Conservation (phyloP, 2,329 filamentous ascomycete species). For the Aspergillus udagawae region DNA sequence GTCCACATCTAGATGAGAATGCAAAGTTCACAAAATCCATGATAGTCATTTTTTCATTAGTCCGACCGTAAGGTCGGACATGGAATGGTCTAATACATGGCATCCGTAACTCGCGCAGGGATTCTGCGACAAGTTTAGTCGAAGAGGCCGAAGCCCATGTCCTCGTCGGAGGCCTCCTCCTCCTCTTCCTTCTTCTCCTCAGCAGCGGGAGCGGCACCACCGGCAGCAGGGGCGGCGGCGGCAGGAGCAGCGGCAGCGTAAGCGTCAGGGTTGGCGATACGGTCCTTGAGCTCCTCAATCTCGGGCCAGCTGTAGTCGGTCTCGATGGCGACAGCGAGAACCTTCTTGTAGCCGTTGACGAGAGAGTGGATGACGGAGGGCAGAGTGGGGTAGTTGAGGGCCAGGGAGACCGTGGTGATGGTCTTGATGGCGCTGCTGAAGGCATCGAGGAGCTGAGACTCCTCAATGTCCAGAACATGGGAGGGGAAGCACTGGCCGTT, state of each 20-base stretch:
- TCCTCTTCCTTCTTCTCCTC: conserved; percentile 59
- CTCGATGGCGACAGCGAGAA: conserved; percentile 76
- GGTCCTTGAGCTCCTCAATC: conserved; percentile 98
- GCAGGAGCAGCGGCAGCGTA: conserved; percentile 81
- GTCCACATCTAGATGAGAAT: conserved; percentile 26
- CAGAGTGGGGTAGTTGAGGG: conserved; percentile 89
- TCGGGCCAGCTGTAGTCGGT: conserved; percentile 93
- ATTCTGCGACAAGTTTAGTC: conserved; percentile 45
- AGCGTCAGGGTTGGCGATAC: conserved; percentile 96
- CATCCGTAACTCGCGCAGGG: conserved; percentile 24
- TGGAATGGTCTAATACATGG: conserved; percentile 38
- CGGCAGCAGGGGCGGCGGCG: conserved; percentile 53
- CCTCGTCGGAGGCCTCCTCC: conserved; percentile 62
- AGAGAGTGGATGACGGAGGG: conserved; percentile 95
- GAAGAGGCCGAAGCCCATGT: conserved; percentile 75
- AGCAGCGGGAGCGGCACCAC: conserved; percentile 49
- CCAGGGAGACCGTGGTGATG: conserved; percentile 87
- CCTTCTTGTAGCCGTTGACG: conserved; percentile 98
- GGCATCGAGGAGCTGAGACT: conserved; percentile 84
- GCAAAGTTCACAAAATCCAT: conserved; percentile 19
- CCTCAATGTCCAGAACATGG: conserved; percentile 84
- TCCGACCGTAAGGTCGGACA: conserved; percentile 29
- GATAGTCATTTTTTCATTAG: conserved; percentile 31
- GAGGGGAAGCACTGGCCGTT: conserved; percentile 88
- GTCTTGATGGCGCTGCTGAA: conserved; percentile 78